Percentiles rank a stretch among this genome's conserved stretches.
These are phyloP conservation scores for Pseudonitzschia multistriata DNA, from an alignment of 108 stramenopile genomes.

Conservation along the genomic window DNA sequence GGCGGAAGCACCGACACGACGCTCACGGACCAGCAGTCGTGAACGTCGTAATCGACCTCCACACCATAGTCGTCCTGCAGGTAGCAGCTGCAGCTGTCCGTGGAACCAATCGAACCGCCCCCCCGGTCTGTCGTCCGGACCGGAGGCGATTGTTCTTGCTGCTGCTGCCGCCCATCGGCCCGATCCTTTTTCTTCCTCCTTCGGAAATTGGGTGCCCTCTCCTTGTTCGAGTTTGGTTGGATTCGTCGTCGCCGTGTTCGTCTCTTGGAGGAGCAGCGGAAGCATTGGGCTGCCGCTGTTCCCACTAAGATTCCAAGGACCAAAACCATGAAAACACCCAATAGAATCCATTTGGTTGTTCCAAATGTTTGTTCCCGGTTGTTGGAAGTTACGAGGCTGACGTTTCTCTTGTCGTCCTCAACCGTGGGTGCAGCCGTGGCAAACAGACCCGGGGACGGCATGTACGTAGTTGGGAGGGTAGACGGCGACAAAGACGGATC, in stretches of 20 bases:
- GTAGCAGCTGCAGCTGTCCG: not conserved
- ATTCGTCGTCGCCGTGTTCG: not conserved
- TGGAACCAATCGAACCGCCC: not conserved
- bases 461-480: too few relatives aligned
- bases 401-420: too few relatives aligned
- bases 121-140: too few relatives aligned
- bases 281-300: not conserved
- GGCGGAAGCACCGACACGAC: not conserved
- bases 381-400: not conserved
- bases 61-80: not conserved
- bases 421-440: too few relatives aligned
- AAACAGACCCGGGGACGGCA: too few relatives aligned
- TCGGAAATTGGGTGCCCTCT: too few relatives aligned
- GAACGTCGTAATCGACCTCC: not conserved
- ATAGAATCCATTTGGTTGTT: not conserved
- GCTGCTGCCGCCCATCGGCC: not conserved
- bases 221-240: too few relatives aligned
- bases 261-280: too few relatives aligned
- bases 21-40: not conserved
- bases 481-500: too few relatives aligned
- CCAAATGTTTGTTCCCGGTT: not conserved
- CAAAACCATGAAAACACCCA: not conserved
- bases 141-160: not conserved
- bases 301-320: not conserved
- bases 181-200: not conserved